Percentiles rank a stretch among this genome's conserved stretches.
Evolutionary conservation across 495 filamentous ascomycete species (phyloP).

Genomic region (Neurospora sp.): DNA sequence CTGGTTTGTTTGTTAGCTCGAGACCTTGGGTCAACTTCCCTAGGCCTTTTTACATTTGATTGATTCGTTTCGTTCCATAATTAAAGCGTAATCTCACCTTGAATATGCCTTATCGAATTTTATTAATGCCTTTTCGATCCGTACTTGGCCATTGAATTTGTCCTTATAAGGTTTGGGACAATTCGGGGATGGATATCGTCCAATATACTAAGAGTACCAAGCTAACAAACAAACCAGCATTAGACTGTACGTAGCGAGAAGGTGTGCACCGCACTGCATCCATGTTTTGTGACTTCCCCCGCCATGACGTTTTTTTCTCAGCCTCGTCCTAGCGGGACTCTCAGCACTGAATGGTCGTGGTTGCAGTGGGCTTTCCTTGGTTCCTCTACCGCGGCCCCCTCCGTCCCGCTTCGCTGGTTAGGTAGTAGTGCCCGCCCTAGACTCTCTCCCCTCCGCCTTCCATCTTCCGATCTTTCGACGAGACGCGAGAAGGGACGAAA

Average conservation of each 20-base stretch:
- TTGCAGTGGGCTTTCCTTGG: not conserved
- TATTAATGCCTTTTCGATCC: no score
- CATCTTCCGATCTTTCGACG: not conserved
- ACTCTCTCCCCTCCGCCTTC: not conserved
- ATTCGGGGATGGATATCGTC: no score
- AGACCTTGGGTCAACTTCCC: no score
- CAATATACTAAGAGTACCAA: no score
- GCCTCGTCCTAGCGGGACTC: constrained; percentile 1
- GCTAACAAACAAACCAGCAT: no score
- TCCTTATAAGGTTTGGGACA: no score
- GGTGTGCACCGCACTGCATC: not conserved
- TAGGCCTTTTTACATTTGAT: no score
- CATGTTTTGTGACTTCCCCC: not conserved
- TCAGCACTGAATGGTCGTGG: constrained; percentile 7
- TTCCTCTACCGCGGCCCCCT: not conserved
- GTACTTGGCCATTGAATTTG: no score
- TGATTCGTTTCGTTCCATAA: no score
- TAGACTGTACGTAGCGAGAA: not conserved
- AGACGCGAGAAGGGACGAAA: not conserved
- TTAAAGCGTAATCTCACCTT: no score
- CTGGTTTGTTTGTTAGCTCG: no score
- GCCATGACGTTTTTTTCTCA: constrained; percentile 4
- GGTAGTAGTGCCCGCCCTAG: not conserved
- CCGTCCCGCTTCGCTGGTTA: not conserved
- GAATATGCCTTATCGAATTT: no score